Evolutionary conservation across 805 yeast genomes (phyloP).

Genomic region (Kazachstania kunashirensis): DNA sequence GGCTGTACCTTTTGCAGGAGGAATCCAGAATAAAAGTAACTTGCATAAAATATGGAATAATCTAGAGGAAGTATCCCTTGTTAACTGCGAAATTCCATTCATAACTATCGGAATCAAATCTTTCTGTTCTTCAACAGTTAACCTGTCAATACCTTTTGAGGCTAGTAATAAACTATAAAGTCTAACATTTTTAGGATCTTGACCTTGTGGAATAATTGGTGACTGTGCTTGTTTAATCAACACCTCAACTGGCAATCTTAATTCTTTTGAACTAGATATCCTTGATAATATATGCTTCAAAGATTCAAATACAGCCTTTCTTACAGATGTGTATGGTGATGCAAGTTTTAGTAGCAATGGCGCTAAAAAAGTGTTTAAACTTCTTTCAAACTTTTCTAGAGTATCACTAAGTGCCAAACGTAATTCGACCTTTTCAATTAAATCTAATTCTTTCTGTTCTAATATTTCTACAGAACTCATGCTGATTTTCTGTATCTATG

Average conservation of each 20-base stretch:
- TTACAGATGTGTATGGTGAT: conserved; percentile 57
- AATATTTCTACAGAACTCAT: background rate
- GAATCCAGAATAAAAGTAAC: conserved; percentile 39
- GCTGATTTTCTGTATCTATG: background rate
- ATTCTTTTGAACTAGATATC: conserved; percentile 41
- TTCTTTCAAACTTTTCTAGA: conserved; percentile 51
- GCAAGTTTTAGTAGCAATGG: conserved; percentile 73
- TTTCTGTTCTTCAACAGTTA: conserved; percentile 31
- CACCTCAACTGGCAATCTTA: conserved; percentile 56
- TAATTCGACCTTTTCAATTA: conserved; percentile 72
- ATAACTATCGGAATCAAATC: conserved; percentile 40
- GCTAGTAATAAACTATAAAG: conserved; percentile 56
- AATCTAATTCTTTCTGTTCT: conserved; percentile 42
- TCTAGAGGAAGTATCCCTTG: conserved; percentile 40
- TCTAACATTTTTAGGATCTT: conserved; percentile 43
- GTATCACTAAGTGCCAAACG: conserved; percentile 67
- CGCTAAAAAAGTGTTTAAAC: conserved; percentile 53
- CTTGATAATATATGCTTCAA: conserved; percentile 62
- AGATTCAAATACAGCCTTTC: conserved; percentile 56
- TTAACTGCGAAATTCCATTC: conserved; percentile 35
- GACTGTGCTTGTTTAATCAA: conserved; percentile 53
- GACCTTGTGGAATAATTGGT: conserved; percentile 36
- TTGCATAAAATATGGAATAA: conserved; percentile 53
- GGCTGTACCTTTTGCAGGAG: conserved; percentile 38
- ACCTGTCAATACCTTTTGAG: conserved; percentile 56